Evolutionary conservation across 768 basidiomycete species (phyloP), one percentile per base, ranked within the genome.

Genomic region (Gloeostereum incarnatum): DNA sequence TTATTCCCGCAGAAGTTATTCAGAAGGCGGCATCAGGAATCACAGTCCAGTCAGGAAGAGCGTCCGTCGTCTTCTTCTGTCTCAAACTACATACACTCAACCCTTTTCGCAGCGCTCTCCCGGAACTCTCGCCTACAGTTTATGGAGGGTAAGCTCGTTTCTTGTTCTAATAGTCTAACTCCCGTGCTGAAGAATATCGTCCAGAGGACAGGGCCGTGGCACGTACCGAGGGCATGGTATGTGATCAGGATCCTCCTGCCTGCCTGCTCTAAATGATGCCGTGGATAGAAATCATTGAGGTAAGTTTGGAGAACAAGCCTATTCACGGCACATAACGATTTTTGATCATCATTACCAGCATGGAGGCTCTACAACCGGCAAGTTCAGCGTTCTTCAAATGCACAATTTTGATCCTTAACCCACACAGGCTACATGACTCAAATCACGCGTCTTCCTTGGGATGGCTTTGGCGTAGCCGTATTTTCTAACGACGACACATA

Each of bases 151-250:
- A 53, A n/a, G 52, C 56, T 2, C 42, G 49, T 18, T 26, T 41
- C 17, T 50, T 50, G 8, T 58, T 54, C 31, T 53, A 55, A 11
- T n/a, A n/a, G n/a, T n/a, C n/a, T n/a, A n/a, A n/a, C n/a, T n/a
- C n/a, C n/a, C n/a, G n/a, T n/a, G n/a, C n/a, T n/a, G n/a, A n/a
- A n/a, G n/a, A n/a, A n/a, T n/a, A n/a, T n/a, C n/a, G n/a, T n/a
- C n/a, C n/a, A 46, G 46, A 1, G 57, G 42, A 3, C 53, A 55
- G 33, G 32, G 34, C 17, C 48, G 46, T 2, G 42, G 37, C 14
- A 46, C 55, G 1, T 58, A 58, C 33, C 38, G 57, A 24, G 49
- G 50, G 5, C 50, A 49, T 38, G 39, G 54, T 58, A 21, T 38
- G 50, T 42, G 27, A 1, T 26, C 6, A 6, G 6, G 19, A 6